These are phyloP conservation scores for Aspergillus tubingensis DNA, from an alignment of 2,329 filamentous ascomycete genomes.

Conservation along the genomic window DNA sequence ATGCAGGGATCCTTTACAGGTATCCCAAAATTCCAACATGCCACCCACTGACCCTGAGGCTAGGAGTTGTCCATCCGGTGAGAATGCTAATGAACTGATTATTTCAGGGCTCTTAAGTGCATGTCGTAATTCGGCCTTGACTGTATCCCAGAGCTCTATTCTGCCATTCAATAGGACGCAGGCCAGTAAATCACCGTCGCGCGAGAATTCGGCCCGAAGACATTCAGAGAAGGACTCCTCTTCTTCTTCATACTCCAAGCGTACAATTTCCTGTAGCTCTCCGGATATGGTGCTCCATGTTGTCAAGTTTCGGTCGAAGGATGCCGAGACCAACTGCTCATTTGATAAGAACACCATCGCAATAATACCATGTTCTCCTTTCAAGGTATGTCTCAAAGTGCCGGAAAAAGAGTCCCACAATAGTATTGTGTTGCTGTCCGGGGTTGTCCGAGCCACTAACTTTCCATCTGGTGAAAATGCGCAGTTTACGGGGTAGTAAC, in stretches of 20 bases:
- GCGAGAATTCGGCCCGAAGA: too few relatives aligned
- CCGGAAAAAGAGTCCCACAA: not conserved
- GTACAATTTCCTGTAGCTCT: too few relatives aligned
- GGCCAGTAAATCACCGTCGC: too few relatives aligned
- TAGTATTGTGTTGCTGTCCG: not conserved
- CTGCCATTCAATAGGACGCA: too few relatives aligned
- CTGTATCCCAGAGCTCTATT: too few relatives aligned
- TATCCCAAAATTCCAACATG: slow-evolving; percentile 4
- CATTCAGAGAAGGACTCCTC: too few relatives aligned
- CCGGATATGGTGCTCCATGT: too few relatives aligned
- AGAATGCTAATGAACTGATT: not conserved
- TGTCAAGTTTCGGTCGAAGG: not conserved
- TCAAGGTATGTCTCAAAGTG: not conserved
- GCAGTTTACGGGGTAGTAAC: too few relatives aligned
- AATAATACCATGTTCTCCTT: fast-evolving
- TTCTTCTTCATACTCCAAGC: too few relatives aligned
- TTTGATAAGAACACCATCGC: not conserved
- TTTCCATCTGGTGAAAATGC: not conserved
- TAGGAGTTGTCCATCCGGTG: not conserved
- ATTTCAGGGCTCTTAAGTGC: not conserved
- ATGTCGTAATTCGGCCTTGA: not conserved
- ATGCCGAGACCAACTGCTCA: not conserved
- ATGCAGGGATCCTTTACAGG: too few relatives aligned
- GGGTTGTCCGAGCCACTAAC: fast-evolving
- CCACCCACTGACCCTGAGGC: not conserved